phyloP scores from a whole-genome alignment of 306 rosid genomes.

The Abrus pulchellus region DNA sequence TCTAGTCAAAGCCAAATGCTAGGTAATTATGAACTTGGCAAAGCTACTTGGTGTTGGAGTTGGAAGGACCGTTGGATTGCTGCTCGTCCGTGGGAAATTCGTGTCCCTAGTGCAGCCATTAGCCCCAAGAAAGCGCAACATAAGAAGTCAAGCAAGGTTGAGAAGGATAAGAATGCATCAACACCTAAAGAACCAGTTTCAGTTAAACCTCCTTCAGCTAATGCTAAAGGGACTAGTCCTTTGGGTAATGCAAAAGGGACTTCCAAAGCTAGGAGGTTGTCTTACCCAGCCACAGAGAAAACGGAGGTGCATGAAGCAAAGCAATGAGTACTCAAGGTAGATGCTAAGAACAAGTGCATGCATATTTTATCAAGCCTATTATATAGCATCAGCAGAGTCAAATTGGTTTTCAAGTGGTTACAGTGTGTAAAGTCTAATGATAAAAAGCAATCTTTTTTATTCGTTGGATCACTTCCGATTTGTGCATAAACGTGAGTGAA shows the following conservation, averaged over 20 bases:
- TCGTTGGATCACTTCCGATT: conserved; percentile 25
- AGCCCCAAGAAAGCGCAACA: conserved; percentile 60
- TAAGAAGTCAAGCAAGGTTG: conserved; percentile 31
- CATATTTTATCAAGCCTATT: conserved; percentile 2
- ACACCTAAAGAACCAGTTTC: conserved; percentile 51
- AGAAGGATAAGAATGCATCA: conserved; percentile 53
- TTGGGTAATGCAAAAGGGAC: conserved; percentile 57
- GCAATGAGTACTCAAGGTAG: conserved; percentile 46
- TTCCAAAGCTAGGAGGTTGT: conserved; percentile 55
- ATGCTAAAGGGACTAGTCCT: conserved; percentile 53
- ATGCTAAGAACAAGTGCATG: conserved; percentile 46
- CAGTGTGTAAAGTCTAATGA: conserved; percentile 38
- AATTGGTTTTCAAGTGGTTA: conserved; percentile 29
- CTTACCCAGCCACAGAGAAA: conserved; percentile 61
- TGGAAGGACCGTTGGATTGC: conserved; percentile 94
- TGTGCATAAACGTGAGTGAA: conserved; percentile 32
- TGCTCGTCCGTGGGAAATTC: conserved; percentile 88
- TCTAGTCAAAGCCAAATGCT: conserved; percentile 70
- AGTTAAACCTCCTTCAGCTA: conserved; percentile 49
- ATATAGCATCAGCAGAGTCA: conserved; percentile 33
- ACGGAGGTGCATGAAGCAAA: conserved; percentile 44
- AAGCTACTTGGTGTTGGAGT: conserved; percentile 88
- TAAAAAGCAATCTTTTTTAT: conserved; percentile 33
- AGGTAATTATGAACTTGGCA: conserved; percentile 70
- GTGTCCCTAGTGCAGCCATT: conserved; percentile 48